Conservation (phyloP, 345 rosid species). For the Rubroshorea leprosula region DNA sequence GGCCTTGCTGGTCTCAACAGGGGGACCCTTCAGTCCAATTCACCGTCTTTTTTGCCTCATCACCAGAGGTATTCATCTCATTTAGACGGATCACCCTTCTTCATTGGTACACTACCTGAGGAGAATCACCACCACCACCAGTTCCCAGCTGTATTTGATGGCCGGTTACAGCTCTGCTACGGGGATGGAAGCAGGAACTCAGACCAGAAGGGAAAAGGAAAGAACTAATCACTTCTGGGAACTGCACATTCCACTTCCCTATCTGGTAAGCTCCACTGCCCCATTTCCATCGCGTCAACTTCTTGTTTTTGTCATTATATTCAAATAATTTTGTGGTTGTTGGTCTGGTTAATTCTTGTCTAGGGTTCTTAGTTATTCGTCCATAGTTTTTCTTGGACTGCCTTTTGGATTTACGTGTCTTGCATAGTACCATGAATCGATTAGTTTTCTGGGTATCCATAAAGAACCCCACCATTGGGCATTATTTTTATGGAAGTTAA, state of each 20-base stretch:
- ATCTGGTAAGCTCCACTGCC: constrained; percentile 34
- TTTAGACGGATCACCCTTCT: constrained; percentile 69
- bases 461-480: constrained; percentile 33
- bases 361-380: constrained; percentile 1
- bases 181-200: constrained; percentile 66
- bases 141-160: constrained; percentile 54
- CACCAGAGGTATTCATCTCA: constrained; percentile 67
- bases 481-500: constrained; percentile 18
- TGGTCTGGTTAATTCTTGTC: constrained; percentile 9
- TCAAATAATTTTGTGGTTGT: too few relatives aligned
- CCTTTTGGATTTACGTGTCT: constrained; percentile 28
- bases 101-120: constrained; percentile 50
- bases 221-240: constrained; percentile 42
- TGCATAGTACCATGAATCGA: constrained; percentile 18
- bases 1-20: constrained; percentile 84
- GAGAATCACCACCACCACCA: constrained; percentile 71
- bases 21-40: constrained; percentile 99
- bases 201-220: constrained; percentile 80
- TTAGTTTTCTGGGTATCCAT: constrained; percentile 40
- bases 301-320: background rate
- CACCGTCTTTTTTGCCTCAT: constrained; percentile 64
- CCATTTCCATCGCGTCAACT: background rate
- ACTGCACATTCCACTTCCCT: constrained; percentile 17
- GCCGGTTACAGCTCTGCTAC: constrained; percentile 68
- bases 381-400: background rate